Conservation (phyloP, 257 asterid genomes). For the Solanum chilense region DNA sequence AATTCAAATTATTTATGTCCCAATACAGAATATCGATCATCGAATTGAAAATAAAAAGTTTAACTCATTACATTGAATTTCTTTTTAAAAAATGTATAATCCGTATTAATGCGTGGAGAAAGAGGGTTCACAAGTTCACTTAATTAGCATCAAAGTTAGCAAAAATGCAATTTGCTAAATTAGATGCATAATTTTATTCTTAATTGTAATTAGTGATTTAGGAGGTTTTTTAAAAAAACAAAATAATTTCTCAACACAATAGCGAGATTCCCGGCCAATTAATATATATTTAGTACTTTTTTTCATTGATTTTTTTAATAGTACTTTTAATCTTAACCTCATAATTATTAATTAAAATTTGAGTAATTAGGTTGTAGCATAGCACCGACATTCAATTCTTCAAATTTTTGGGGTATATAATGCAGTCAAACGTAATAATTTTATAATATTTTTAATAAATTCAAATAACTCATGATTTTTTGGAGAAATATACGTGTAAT, state of each 20-base stretch:
- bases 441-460: neutral
- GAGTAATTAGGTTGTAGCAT: neutral
- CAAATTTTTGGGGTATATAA: neutral
- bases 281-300: neutral
- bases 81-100: neutral
- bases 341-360: neutral
- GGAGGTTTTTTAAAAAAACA: slow-evolving; percentile 17
- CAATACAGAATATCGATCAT: neutral
- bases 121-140: slow-evolving; percentile 3
- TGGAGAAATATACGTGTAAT: neutral
- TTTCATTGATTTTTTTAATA: neutral
- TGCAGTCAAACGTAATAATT: neutral
- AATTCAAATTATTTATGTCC: neutral
- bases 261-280: slow-evolving; percentile 69
- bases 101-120: neutral
- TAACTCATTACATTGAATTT: neutral
- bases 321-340: neutral
- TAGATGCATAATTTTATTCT: neutral
- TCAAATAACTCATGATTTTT: neutral
- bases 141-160: slow-evolving; percentile 7
- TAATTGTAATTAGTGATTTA: neutral
- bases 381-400: slow-evolving; percentile 1
- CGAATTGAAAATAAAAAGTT: too few relatives aligned
- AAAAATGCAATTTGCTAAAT: neutral
- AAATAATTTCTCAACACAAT: slow-evolving; percentile 31